Conservation (phyloP, 2,329 filamentous ascomycete species). For the Coniochaeta sp. region DNA sequence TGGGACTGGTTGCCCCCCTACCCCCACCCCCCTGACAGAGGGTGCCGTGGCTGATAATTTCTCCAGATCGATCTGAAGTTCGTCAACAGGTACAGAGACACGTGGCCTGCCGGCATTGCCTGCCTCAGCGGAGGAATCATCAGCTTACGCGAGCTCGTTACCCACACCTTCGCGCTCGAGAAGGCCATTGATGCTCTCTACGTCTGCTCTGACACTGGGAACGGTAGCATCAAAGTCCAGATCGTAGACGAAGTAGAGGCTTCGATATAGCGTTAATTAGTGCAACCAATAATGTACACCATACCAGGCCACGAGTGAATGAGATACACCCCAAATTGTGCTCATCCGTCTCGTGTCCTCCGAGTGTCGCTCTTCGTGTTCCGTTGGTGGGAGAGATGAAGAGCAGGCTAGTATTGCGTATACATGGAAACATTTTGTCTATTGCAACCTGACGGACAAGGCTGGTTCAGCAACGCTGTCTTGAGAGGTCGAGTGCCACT, state of each 20-base stretch:
- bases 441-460: too few species aligned
- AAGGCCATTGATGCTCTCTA: constrained; percentile 51
- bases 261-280: too few species aligned
- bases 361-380: too few species aligned
- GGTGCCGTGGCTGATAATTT: background rate
- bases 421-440: too few species aligned
- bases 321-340: too few species aligned
- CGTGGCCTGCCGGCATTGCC: constrained; percentile 60
- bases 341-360: too few species aligned
- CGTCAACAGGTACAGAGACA: constrained; percentile 64
- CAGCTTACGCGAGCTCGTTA: constrained; percentile 54
- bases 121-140: constrained; percentile 52
- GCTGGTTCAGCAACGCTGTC: too few species aligned
- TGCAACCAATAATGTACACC: too few species aligned
- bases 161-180: constrained; percentile 56
- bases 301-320: too few species aligned
- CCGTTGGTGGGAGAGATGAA: too few species aligned
- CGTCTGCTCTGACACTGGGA: constrained; percentile 40
- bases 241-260: constrained; percentile 21
- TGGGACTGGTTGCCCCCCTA: background rate
- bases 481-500: too few species aligned
- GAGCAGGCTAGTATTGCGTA: too few species aligned
- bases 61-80: constrained; percentile 57
- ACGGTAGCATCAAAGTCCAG: constrained; percentile 53
- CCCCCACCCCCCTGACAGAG: background rate